Base-by-base conservation (phyloP, 768 basidiomycete species). In the Sarcomyxa edulis region DNA sequence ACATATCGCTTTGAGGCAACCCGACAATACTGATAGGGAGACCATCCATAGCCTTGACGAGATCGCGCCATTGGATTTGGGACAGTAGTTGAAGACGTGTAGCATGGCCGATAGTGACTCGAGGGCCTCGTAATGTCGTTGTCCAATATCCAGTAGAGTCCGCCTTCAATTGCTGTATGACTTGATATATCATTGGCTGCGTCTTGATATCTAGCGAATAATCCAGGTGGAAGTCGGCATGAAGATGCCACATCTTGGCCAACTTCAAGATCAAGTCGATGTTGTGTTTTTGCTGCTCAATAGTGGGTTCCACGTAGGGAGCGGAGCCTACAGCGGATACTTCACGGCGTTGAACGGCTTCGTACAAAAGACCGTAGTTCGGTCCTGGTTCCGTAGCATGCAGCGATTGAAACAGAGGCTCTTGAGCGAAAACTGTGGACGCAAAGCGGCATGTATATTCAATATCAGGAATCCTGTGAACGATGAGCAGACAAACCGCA, bases 181-280 rank as follows among this genome's bases (percentile, higher is more conserved):
- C 66, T 50, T 72, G 65, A 60, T 73, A 72, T 16, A 79, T 69
- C 45, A 81, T 69, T 22, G 74, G 75, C 45, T 74, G 66, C 32
- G 64, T 51, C 21, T 51, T 50, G 11, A 64, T 56, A 53, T 81
- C 71, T 33, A 83, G 62, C 60, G 75, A 81, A 56, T 78, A 81
- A n/a, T n/a, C 79, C 21, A 83, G 68, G 55, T 84, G 81, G 51
- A 82, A 82, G 52, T 82, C 81, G 29, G 70, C 65, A 44, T 75
- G 70, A 15, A 71, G 55, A 14, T 49, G 48, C 29, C 53, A 54
- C 28, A 50, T 50, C 33, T 55, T 48, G 7, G 76, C 73, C 36
- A 74, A 60, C 24, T 71, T 60, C 51, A 82, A 61, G 32, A 81
- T 56, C 44, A 72, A 65, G 16, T 54, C 55, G 22, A 82, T 73